Conservation (phyloP, 106 monocot species). For the Dendrobium huoshanense region DNA sequence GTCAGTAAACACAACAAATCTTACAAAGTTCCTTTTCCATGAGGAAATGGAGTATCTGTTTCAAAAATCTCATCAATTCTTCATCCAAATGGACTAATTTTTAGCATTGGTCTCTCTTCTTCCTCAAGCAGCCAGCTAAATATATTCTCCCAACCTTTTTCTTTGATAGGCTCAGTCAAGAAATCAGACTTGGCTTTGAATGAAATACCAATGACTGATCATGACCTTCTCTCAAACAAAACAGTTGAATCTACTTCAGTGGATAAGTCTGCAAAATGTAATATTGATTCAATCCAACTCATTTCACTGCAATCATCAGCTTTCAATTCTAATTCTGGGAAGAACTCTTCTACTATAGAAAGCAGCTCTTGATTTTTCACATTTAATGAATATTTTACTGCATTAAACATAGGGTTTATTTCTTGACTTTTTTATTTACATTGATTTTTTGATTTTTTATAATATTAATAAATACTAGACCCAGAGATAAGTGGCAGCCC, state of each 20-base stretch:
- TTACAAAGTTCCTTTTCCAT: constrained; percentile 22
- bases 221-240: background rate
- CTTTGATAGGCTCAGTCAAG: constrained; percentile 10
- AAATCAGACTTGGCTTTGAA: constrained; percentile 36
- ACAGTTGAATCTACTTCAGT: background rate
- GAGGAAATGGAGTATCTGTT: background rate
- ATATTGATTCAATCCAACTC: constrained; percentile 31
- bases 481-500: too few relatives aligned
- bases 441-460: too few relatives aligned
- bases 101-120: constrained; percentile 6
- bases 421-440: too few relatives aligned
- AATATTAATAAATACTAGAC: too few relatives aligned
- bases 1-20: constrained; percentile 10
- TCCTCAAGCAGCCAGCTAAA: background rate
- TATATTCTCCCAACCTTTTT: background rate
- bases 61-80: constrained; percentile 14
- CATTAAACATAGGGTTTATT: too few relatives aligned
- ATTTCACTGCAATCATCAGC: constrained; percentile 26
- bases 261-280: background rate
- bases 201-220: background rate
- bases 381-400: too few relatives aligned
- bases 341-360: constrained; percentile 15
- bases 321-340: constrained; percentile 24
- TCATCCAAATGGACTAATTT: constrained; percentile 24
- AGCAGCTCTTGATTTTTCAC: constrained; percentile 6